Conservation (phyloP, 371 early-diverging fungal genomes). For the Mucor saturninus region DNA sequence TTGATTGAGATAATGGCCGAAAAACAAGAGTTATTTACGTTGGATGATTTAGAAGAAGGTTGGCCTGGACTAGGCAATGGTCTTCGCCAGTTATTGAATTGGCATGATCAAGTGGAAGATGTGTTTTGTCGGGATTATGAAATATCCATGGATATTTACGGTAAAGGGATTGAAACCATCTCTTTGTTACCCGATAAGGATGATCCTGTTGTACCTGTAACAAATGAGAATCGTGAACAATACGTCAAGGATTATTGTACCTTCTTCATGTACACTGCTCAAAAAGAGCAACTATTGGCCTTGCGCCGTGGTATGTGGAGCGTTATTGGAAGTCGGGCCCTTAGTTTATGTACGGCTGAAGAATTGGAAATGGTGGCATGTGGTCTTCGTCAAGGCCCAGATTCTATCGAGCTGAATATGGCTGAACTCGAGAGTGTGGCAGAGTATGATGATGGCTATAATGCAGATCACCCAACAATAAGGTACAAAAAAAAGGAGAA, state of each 20-base stretch:
- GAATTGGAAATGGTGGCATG: conserved; percentile 60
- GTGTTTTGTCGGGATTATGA: conserved; percentile 88
- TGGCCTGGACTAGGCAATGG: conserved; percentile 71
- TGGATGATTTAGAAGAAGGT: conserved; percentile 63
- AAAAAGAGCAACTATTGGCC: conserved; percentile 70
- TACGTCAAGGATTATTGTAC: conserved; percentile 82
- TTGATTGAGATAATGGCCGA: conserved; percentile 34
- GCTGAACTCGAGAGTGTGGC: conserved; percentile 76
- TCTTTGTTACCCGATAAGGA: conserved; percentile 76
- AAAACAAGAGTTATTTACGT: conserved; percentile 40
- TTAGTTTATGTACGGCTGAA: conserved; percentile 44
- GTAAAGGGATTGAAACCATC: conserved; percentile 64
- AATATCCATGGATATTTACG: conserved; percentile 76
- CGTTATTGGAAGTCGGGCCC: conserved; percentile 68
- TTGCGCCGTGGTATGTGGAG: conserved; percentile 73
- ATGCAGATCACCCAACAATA: conserved; percentile 57
- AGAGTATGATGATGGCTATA: conserved; percentile 84
- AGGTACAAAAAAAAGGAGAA: conserved; percentile 30
- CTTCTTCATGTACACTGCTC: conserved; percentile 65
- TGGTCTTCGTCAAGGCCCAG: conserved; percentile 52
- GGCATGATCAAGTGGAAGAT: conserved; percentile 82
- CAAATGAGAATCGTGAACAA: conserved; percentile 71
- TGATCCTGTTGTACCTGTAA: conserved; percentile 68
- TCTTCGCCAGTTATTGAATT: conserved; percentile 71
- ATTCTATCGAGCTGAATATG: conserved; percentile 64